Conservation (phyloP, 805 yeast genomes). For the Cyberlindnera petersonii region DNA sequence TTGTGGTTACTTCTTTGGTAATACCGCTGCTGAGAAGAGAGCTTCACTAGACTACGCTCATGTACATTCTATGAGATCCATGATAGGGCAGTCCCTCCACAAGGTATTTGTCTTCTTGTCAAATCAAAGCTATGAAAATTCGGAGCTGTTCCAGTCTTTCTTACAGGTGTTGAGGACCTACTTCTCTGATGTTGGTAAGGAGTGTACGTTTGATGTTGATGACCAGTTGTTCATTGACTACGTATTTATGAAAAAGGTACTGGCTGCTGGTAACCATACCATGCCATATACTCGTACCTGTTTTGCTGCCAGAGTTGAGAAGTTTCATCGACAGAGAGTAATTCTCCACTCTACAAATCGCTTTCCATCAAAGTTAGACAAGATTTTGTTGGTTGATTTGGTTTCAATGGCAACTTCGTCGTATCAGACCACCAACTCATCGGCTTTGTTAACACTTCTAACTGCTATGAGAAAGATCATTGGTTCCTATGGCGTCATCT, state of each 20-base stretch:
- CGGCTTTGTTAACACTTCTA: constrained; percentile 65
- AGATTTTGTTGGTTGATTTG: constrained; percentile 58
- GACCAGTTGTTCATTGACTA: constrained; percentile 52
- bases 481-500: constrained; percentile 57
- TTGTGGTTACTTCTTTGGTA: constrained; percentile 62
- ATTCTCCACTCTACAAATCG: constrained; percentile 70
- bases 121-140: constrained; percentile 55
- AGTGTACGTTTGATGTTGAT: constrained; percentile 53
- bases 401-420: constrained; percentile 62
- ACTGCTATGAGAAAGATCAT: constrained; percentile 67
- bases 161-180: constrained; percentile 67
- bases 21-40: constrained; percentile 42
- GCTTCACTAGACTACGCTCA: constrained; percentile 40
- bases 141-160: constrained; percentile 56
- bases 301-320: constrained; percentile 68
- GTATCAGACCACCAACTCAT: constrained; percentile 62
- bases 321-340: constrained; percentile 72
- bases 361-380: constrained; percentile 63
- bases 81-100: constrained; percentile 63
- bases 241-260: constrained; percentile 53
- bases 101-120: constrained; percentile 45
- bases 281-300: constrained; percentile 76
- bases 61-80: constrained; percentile 58
- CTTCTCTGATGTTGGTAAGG: constrained; percentile 78
- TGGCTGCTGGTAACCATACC: constrained; percentile 56